phyloP scores from a whole-genome alignment of 2,329 filamentous ascomycete species.

The Ascochyta lentis region DNA sequence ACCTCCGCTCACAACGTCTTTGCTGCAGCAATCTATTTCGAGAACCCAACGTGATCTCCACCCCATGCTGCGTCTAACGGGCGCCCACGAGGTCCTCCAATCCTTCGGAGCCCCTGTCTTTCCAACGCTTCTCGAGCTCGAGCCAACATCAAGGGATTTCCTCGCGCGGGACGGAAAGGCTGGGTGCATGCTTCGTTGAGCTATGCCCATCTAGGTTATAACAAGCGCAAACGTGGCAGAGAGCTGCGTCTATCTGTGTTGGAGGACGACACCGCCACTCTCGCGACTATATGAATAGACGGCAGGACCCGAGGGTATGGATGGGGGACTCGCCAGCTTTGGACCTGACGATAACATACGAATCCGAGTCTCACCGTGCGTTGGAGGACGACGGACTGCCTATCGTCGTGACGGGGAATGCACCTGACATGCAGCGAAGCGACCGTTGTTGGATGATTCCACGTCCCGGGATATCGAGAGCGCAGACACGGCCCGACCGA shows the following conservation, averaged over 20 bases:
- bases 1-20: neutral
- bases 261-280: slow-evolving; percentile 5
- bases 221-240: neutral
- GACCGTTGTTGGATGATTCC: too few species aligned
- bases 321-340: too few species aligned
- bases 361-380: too few species aligned
- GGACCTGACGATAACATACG: too few species aligned
- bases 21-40: slow-evolving; percentile 3
- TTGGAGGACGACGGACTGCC: too few species aligned
- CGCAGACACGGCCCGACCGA: too few species aligned
- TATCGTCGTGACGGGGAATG: too few species aligned
- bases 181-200: slow-evolving; percentile 2
- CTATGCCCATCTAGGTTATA: neutral
- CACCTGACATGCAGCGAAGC: too few species aligned
- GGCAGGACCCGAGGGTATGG: neutral
- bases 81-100: slow-evolving; percentile 1
- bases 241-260: neutral
- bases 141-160: slow-evolving; percentile 11
- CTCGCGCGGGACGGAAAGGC: neutral
- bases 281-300: neutral
- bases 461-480: too few species aligned
- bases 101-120: neutral
- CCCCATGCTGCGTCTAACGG: neutral
- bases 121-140: neutral
- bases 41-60: neutral